A percentile compares a stretch with the other conserved stretches of the same genome.
These are phyloP conservation scores for Fusarium camptoceras DNA, from an alignment of 2,329 filamentous ascomycete genomes.

Conservation along the genomic window DNA sequence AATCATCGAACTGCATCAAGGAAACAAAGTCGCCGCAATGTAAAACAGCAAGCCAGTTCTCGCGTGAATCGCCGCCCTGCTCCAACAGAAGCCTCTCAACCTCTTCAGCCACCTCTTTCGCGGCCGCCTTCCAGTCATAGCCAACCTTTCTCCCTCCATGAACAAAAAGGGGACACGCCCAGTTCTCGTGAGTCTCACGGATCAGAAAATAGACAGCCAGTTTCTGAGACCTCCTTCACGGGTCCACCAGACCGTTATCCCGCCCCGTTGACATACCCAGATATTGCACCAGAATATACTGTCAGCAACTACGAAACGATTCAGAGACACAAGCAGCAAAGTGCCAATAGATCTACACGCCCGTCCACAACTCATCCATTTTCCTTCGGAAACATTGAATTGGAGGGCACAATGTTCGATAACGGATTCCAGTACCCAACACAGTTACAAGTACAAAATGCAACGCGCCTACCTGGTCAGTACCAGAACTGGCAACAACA, in stretches of 20 bases:
- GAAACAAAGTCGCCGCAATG: neutral
- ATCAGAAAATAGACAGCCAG: neutral
- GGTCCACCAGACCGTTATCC: neutral
- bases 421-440: slow-evolving; percentile 1
- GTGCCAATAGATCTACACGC: neutral
- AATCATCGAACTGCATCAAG: neutral
- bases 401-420: neutral
- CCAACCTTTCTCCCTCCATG: neutral
- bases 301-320: neutral
- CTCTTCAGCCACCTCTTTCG: neutral
- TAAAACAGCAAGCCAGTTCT: slow-evolving; percentile 8
- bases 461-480: neutral
- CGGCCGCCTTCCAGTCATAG: neutral
- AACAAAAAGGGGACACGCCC: neutral
- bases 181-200: neutral
- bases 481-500: neutral
- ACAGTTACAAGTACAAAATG: neutral
- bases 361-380: neutral
- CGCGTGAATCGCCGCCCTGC: neutral
- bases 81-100: neutral
- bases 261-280: slow-evolving; percentile 1
- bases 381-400: neutral
- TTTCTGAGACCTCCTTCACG: no score
- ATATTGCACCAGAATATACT: neutral
- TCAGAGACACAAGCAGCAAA: slow-evolving; percentile 1